Base-by-base conservation (phyloP, 2,329 filamentous ascomycete species). In the Aspergillus piperis region DNA sequence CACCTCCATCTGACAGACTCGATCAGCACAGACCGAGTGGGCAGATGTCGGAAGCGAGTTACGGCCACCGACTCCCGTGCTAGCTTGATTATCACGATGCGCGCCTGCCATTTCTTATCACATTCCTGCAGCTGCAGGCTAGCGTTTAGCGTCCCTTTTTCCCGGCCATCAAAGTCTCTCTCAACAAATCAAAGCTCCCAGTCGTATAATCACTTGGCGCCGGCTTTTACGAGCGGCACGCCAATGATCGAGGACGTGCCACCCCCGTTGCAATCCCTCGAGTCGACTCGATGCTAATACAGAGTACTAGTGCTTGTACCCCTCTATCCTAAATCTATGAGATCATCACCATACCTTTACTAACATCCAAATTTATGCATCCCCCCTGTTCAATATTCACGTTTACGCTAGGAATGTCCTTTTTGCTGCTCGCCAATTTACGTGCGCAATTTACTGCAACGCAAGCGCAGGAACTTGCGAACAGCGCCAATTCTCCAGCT, bases 61-160 rank as follows among this genome's bases (percentile, higher is more conserved):
- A 42, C 47, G 2, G 52, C 47, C 39, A 55, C 41, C 32, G 17
- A 17, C 25, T 54, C 30, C 25, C 39, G 38, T 15, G 19, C 48
- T 30, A 25, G n/a, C n/a, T 19, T 41, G 36, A n/a, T 38, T 30
- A 32, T 64, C 61, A 64, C 55, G 57, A 61, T 49, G 59, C 54
- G 59, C 54, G 50, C 44, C 49, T 54, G 52, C 58, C 36, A 38
- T 57, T 55, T 44, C 63, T 63, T 55, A 49, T 65, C 63, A 65
- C 63, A 63, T 58, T 63, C 59, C 58, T 62, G 61, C 63, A 61
- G 61, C 60, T 64, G 61, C 47, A 63, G 30, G 21, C 59, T 56
- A 39, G 27, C 8, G 49, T 42, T 58, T 62, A 62, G 61, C 38
- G 53, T 58, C 21, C 25, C 32, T 51, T 50, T 51, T 50, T 41